Evolutionary conservation across 331 rosid genomes (phyloP), one percentile per base, ranked within the genome.

Genomic region (Quercus tomentella): DNA sequence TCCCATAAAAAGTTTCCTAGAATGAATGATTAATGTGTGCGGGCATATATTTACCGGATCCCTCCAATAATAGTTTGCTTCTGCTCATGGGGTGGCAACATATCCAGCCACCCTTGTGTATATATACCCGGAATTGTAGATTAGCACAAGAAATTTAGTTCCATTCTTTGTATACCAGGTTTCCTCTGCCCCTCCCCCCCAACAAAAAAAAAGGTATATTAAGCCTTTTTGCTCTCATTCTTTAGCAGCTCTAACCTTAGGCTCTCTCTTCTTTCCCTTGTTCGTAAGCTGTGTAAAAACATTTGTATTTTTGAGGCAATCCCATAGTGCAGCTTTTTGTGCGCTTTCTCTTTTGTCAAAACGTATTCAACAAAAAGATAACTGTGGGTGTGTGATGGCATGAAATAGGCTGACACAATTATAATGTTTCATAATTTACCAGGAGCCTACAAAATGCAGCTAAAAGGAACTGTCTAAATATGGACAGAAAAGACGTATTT

Each of bases 111-210:
- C 91, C 94, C 94, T 84, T 82, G 56, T 89, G 92, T 86, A 91
- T 86, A 94, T 54, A 77, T 79, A 73, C 83, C 78, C 55, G 52
- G 78, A 78, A 76, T 75, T 82, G 88, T 88, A 89, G 84, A 80
- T 84, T 88, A 86, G 91, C 76, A 76, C 65, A 72, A 16, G 65
- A 77, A 54, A 77, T 77, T 83, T 86, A 83, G 89, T 77, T 54
- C 76, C 92, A 90, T 92, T 92, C 91, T 92, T 91, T 92, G 88
- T 88, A 87, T 79, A 88, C 88, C 81, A 78, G 83, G 65, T 74
- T 82, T 76, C 74, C 71, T 70, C 78, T 79, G 81, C 75, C 72
- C 67, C 76, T 3, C 2, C 9, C 41, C 12, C 12, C 45, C 45
- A 33, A 33, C 0, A 2, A 37, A 37, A 8, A 37, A 9, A 8